Evolutionary conservation across 768 basidiomycete genomes (phyloP), one percentile per base, ranked within the genome.

Genomic region (Rhodotorula diobovata): DNA sequence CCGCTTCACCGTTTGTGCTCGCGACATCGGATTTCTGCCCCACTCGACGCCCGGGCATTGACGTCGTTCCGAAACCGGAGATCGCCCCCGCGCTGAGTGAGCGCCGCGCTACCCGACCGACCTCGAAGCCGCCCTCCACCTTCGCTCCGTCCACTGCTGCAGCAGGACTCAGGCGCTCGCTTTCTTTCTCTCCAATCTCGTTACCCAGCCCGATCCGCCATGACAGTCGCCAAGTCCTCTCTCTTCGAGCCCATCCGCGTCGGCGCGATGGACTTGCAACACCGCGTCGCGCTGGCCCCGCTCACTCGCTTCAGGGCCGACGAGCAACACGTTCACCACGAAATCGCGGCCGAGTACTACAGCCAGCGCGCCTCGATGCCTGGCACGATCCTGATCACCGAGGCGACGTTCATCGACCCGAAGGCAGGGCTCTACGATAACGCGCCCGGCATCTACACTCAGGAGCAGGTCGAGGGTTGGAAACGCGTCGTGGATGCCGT

Each of bases 401-500:
- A 89, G 78, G 87, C 82, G 0, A 75, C 75, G 8, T 71, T 65
- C 66, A 69, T 77, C 37, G 37, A 54, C 10, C 60, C 48, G 12
- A 74, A 83, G 23, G 86, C 86, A 0, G 86, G 84, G 6, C 86
- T 86, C 2, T 82, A 79, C n/a, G 28, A 15, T 3, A 4, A 57
- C 48, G 51, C 23, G 2, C 63, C 51, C 4, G 58, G 58, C 7
- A 37, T 53, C 58, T 64, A n/a, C 53, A 48, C 51, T 2, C 41
- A 35, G 15, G 68, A 84, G 34, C 89, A 91, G 72, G 83, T 83
- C 46, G 70, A 76, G 0, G 84, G 80, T 0, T 89, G 87, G 88
- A 86, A 85, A 76, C 76, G 82, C 86, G 78, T 90, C 25, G 85
- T 84, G 28, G 83, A 85, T 20, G 84, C 83, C 0, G 87, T 89